Evolutionary conservation across 352 stramenopile species (phyloP), one percentile per base, ranked within the genome.

Genomic region (Pythium phragmiticola): DNA sequence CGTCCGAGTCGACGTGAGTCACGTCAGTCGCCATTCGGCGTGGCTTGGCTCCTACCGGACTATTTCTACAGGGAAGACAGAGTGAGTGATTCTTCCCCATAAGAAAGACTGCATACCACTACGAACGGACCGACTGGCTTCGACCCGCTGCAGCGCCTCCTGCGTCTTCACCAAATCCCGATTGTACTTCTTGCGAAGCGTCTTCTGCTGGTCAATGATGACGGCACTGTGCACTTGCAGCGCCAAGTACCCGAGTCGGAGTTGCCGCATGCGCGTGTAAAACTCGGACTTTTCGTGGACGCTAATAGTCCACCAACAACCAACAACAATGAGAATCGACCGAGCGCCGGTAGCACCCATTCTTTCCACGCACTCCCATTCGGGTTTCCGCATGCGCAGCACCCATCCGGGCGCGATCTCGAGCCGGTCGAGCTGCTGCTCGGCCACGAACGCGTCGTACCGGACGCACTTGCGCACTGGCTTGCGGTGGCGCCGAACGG

Each of bases 241-340:
- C 60, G 80, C 66, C 7, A 74, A 28, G 66, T 85, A 74, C 17
- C 60, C 82, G 41, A 89, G 73, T 9, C 82, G 71, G 65, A 89
- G 75, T 52, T 90, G 79, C n/a, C 72, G 76, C 60, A 90, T 69
- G 9, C 69, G 70, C 17, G 77, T 89, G 71, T 75, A 90, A 37
- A 83, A 71, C 3, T 37, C 33, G 13, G 72, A 84, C 62, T 82
- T 87, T n/a, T 68, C 64, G 0, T 60, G 17, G 28, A 82, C 65
- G 55, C 77, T 89, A 41, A 12, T 21, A 13, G 21, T 21, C 21
- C 4, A 6, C 12, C 33, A 30, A 30, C 13, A 26, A 8, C 33
- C 45, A 23, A 26, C 50, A 43, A 7, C 17, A 57, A 11, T 28
- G 9, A 42, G 19, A 34, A 26, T 16, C 33, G 34, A 17, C 34